These are phyloP conservation scores for Ceratobasidium theobromae DNA, from an alignment of 1,284 basidiomycete genomes.

Conservation along the genomic window DNA sequence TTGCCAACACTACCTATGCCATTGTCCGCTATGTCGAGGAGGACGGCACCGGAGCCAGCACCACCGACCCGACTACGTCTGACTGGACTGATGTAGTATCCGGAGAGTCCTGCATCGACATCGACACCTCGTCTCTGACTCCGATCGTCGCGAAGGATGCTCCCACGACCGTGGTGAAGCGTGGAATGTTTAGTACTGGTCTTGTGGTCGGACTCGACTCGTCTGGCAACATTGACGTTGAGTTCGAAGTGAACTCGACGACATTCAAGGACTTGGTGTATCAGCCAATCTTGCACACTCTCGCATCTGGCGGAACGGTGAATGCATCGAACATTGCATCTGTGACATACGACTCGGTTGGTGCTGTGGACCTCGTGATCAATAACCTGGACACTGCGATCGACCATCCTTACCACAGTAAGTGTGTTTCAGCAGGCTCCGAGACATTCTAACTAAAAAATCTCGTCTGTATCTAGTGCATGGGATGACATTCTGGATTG, in stretches of 20 bases:
- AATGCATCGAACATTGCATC: slow-evolving; percentile 20
- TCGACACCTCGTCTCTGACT: slow-evolving; percentile 30
- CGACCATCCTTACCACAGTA: slow-evolving; percentile 23
- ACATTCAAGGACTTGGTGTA: slow-evolving; percentile 30
- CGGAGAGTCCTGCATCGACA: background rate
- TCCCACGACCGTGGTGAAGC: slow-evolving; percentile 13
- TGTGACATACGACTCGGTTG: background rate
- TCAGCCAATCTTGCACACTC: slow-evolving; percentile 37
- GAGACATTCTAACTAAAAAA: background rate
- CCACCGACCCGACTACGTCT: slow-evolving; percentile 15
- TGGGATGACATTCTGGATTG: slow-evolving; percentile 41
- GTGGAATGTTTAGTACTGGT: slow-evolving; percentile 1
- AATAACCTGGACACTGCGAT: slow-evolving; percentile 37
- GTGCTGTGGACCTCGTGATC: slow-evolving; percentile 40
- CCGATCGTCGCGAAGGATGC: slow-evolving; percentile 26
- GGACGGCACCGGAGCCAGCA: slow-evolving; percentile 24
- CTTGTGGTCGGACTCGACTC: background rate
- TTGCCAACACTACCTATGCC: slow-evolving; percentile 35
- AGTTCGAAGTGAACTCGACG: slow-evolving; percentile 22
- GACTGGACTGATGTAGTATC: slow-evolving; percentile 8
- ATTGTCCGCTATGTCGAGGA: slow-evolving; percentile 42
- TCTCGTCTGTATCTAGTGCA: slow-evolving; percentile 26
- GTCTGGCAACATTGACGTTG: slow-evolving; percentile 32
- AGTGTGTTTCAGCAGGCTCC: background rate
- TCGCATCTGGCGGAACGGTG: slow-evolving; percentile 36